Conservation (phyloP, 2,329 filamentous ascomycete species). For the Paracorniculantispora psalliotae region DNA sequence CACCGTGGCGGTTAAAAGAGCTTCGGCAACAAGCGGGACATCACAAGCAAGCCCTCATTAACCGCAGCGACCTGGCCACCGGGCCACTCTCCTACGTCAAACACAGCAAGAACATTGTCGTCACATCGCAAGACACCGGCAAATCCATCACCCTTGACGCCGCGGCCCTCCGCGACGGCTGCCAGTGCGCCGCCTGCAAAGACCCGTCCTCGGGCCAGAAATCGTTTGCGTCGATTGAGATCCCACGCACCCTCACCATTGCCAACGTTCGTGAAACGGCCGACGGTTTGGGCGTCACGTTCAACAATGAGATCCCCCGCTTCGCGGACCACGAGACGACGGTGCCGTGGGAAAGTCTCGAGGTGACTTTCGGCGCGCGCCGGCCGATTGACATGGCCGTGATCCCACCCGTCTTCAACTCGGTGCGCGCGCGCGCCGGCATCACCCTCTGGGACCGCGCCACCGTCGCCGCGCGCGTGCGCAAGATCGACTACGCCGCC, state of each 20-base stretch:
- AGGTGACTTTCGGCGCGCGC: conserved; percentile 25
- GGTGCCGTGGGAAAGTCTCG: conserved; percentile 33
- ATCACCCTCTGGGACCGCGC: conserved; percentile 38
- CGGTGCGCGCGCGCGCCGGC: conserved; percentile 28
- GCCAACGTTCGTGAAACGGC: conserved; percentile 25
- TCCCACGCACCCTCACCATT: conserved; percentile 32
- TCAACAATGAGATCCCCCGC: conserved; percentile 44
- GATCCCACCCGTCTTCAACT: conserved; percentile 17
- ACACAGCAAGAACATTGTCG: neutral
- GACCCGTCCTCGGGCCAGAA: conserved; percentile 57
- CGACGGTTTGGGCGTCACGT: conserved; percentile 52
- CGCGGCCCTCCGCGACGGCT: conserved; percentile 47
- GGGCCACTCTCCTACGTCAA: conserved; percentile 1
- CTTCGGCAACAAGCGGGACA: conserved; percentile 7
- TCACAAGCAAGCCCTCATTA: conserved; percentile 1
- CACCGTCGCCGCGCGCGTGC: conserved; percentile 36
- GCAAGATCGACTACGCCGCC: conserved; percentile 61
- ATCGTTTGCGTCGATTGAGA: conserved; percentile 40
- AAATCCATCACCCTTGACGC: conserved; percentile 19
- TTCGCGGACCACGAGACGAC: conserved; percentile 30
- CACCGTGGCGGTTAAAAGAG: conserved; percentile 3
- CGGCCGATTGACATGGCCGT: conserved; percentile 19
- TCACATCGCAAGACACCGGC: neutral
- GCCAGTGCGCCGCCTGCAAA: conserved; percentile 47
- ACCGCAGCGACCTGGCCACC: neutral